phyloP scores from a whole-genome alignment of 495 filamentous ascomycete species.

The Choiromyces venosus region DNA sequence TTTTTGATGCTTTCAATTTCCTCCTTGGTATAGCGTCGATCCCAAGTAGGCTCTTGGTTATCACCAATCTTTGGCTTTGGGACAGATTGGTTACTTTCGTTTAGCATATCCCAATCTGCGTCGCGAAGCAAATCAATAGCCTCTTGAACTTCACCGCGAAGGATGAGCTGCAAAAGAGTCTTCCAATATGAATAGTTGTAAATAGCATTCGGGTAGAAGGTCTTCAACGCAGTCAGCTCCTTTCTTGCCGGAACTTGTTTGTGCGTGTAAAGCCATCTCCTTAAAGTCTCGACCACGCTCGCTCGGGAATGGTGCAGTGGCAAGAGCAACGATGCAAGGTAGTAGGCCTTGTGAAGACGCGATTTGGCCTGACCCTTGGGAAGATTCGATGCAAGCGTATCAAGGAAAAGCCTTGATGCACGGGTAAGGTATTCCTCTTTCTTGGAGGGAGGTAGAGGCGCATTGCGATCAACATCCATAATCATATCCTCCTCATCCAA shows the following conservation, averaged over 20 bases:
- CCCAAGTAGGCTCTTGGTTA: conserved; percentile 11
- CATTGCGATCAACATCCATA: conserved; percentile 27
- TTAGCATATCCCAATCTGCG: conserved; percentile 32
- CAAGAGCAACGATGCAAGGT: conserved; percentile 32
- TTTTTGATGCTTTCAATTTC: conserved; percentile 31
- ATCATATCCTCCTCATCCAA: conserved; percentile 30
- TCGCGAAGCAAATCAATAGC: conserved; percentile 22
- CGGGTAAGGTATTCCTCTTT: conserved; percentile 24
- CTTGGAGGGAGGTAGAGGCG: conserved; percentile 11
- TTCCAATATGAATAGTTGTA: conserved; percentile 31
- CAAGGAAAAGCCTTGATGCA: conserved; percentile 27
- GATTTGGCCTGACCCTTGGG: conserved; percentile 22
- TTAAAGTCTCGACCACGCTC: conserved; percentile 35
- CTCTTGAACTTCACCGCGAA: conserved; percentile 39
- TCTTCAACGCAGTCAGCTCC: conserved; percentile 30
- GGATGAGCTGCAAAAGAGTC: conserved; percentile 23
- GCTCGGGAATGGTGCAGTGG: conserved; percentile 36
- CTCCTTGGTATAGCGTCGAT: conserved; percentile 29
- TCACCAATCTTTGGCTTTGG: conserved; percentile 11
- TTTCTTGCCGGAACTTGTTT: conserved; percentile 24
- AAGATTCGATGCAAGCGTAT: conserved; percentile 23
- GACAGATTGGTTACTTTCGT: conserved; percentile 19
- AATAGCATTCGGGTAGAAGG: conserved; percentile 35
- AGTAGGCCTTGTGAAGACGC: conserved; percentile 34
- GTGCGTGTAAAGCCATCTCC: conserved; percentile 36